Conservation (phyloP, 164 flowering plant genomes). For the Nelumbo lutea region DNA sequence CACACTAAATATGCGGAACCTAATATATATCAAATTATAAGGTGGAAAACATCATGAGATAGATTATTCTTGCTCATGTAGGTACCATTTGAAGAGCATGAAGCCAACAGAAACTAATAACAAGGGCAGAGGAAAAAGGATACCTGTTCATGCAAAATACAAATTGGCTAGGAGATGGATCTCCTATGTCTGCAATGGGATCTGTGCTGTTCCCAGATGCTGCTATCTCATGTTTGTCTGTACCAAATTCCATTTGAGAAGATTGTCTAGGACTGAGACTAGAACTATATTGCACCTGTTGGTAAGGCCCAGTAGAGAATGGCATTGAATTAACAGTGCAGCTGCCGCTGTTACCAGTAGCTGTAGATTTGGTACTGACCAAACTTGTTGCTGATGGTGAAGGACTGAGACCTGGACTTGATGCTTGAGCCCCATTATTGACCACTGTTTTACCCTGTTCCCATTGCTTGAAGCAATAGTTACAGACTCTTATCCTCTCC, state of each 20-base stretch:
- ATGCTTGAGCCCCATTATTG: conserved; percentile 39
- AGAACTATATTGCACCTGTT: conserved; percentile 33
- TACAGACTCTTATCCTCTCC: conserved; percentile 81
- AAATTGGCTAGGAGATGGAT: conserved; percentile 37
- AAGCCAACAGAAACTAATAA: not conserved
- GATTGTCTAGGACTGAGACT: conserved; percentile 41
- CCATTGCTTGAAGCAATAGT: conserved; percentile 84
- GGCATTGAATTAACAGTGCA: conserved; percentile 53
- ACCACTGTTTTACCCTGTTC: conserved; percentile 33
- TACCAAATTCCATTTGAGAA: conserved; percentile 28
- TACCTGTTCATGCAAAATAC: conserved; percentile 60
- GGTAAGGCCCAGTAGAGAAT: conserved; percentile 46
- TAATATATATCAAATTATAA: too few species aligned
- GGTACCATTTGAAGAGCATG: not conserved
- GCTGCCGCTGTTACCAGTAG: conserved; percentile 47
- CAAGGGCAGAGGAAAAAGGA: not conserved
- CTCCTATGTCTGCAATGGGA: conserved; percentile 25
- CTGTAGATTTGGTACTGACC: conserved; percentile 59
- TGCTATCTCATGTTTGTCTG: conserved; percentile 34
- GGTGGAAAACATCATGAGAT: too few species aligned
- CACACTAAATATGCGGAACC: too few species aligned
- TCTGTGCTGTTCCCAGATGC: conserved; percentile 29
- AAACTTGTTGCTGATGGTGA: conserved; percentile 73
- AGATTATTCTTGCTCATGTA: too few species aligned
- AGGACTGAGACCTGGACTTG: conserved; percentile 40